Percentiles rank a stretch among this genome's conserved stretches.
Conservation (phyloP, 192 early-diverging fungal genomes). For the Irineochytrium annulatum region DNA sequence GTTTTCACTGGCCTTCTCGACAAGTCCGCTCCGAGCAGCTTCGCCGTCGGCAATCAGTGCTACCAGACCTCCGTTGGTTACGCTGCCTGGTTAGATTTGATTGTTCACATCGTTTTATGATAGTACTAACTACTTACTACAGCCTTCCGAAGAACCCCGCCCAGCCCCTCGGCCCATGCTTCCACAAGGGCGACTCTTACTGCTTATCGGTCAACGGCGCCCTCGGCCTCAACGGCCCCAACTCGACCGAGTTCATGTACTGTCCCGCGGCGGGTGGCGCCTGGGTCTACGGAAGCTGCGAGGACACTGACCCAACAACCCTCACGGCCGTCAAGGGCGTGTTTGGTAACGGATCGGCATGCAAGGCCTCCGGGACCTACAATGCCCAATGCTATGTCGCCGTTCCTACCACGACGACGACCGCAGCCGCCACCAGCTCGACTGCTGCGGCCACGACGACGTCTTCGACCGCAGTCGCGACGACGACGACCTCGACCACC, state of each 20-base stretch:
- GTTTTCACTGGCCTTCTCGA: too few relatives aligned
- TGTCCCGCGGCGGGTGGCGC: not conserved
- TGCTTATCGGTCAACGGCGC: not conserved
- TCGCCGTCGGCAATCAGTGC: not conserved
- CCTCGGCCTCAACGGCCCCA: not conserved
- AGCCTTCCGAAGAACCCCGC: not conserved
- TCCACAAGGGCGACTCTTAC: not conserved
- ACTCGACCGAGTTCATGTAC: not conserved
- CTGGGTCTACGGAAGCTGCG: not conserved
- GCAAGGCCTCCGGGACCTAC: too few relatives aligned
- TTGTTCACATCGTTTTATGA: not conserved
- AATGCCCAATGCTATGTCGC: too few relatives aligned
- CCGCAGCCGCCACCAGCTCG: too few relatives aligned
- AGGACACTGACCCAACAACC: not conserved
- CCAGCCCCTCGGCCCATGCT: not conserved
- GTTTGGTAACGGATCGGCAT: not conserved
- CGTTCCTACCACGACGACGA: too few relatives aligned
- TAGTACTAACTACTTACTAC: not conserved
- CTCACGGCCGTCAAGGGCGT: not conserved
- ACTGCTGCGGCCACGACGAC: too few relatives aligned
- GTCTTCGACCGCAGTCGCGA: too few relatives aligned
- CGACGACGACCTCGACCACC: too few relatives aligned
- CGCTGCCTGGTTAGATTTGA: not conserved
- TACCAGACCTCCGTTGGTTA: not conserved
- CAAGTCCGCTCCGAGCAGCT: not conserved